Evolutionary conservation across 1,284 basidiomycete species (phyloP).

Genomic region (Grifola frondosa): DNA sequence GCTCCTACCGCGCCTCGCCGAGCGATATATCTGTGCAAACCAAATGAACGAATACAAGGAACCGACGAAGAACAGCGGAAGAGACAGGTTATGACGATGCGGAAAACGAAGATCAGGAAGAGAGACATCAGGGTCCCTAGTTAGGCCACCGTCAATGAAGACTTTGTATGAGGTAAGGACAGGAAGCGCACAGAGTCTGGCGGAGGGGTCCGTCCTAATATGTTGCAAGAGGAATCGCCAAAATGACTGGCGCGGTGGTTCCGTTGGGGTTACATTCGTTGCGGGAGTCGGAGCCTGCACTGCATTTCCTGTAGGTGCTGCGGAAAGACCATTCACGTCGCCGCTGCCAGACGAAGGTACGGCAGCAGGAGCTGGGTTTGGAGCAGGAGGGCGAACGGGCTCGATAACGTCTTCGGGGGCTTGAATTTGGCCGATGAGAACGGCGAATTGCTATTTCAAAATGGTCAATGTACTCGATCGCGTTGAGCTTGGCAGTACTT

Average conservation of each 20-base stretch:
- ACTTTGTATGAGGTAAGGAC: not conserved
- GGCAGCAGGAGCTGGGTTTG: slow-evolving; percentile 21
- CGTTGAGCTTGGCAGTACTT: slow-evolving; percentile 29
- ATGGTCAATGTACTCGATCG: slow-evolving; percentile 1
- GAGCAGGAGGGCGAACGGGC: slow-evolving; percentile 25
- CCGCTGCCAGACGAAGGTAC: not conserved
- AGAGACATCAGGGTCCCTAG: slow-evolving; percentile 68
- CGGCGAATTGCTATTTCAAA: slow-evolving; percentile 74
- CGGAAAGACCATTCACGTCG: slow-evolving; percentile 3
- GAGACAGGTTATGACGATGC: slow-evolving; percentile 72
- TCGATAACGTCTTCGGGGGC: slow-evolving; percentile 63
- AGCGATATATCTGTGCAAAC: slow-evolving; percentile 83
- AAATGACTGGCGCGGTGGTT: slow-evolving; percentile 34
- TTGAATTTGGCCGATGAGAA: slow-evolving; percentile 80
- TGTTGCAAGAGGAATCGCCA: slow-evolving; percentile 53
- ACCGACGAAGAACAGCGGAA: slow-evolving; percentile 72
- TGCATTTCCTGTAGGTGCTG: slow-evolving; percentile 15
- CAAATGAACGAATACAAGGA: slow-evolving; percentile 76
- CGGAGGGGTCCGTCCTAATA: slow-evolving; percentile 67
- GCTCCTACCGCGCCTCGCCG: slow-evolving; percentile 66
- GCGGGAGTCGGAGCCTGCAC: slow-evolving; percentile 23
- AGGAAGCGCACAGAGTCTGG: slow-evolving; percentile 57
- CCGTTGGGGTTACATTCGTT: slow-evolving; percentile 22
- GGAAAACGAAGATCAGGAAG: slow-evolving; percentile 67
- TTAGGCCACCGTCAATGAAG: not conserved